Evolutionary conservation across 805 yeast species (phyloP).

Genomic region (Torulaspora delbrueckii): DNA sequence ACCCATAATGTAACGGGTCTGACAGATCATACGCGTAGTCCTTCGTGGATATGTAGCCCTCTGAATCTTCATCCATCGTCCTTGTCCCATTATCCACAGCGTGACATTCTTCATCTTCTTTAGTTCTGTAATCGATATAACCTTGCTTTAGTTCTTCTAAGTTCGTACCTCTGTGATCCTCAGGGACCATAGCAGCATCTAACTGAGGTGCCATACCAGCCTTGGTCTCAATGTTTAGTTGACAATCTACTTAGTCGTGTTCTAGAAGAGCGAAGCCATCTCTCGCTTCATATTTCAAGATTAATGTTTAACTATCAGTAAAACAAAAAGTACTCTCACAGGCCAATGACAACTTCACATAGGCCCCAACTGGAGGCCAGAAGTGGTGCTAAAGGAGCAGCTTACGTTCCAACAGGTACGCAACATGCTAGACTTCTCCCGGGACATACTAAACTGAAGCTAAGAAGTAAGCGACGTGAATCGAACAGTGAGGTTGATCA

Average conservation of each 20-base stretch:
- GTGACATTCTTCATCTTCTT: conserved; percentile 15
- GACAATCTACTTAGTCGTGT: neutral
- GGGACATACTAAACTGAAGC: conserved; percentile 51
- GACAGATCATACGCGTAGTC: conserved; percentile 76
- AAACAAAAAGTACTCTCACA: neutral
- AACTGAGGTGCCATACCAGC: neutral
- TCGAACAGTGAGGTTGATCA: conserved; percentile 13
- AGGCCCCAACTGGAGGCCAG: conserved; percentile 66
- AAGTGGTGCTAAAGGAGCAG: conserved; percentile 44
- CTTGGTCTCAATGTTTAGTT: neutral
- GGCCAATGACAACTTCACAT: conserved; percentile 62
- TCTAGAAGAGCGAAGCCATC: neutral
- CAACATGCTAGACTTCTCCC: conserved; percentile 52
- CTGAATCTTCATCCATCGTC: conserved; percentile 11
- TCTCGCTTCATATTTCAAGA: neutral
- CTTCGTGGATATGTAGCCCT: conserved; percentile 48
- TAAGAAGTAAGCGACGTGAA: conserved; percentile 28
- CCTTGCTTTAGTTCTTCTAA: neutral
- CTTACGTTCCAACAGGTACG: conserved; percentile 41
- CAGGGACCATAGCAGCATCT: neutral
- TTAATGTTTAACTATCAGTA: neutral
- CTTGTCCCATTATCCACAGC: conserved; percentile 8
- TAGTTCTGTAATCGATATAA: conserved; percentile 8
- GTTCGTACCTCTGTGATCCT: neutral
- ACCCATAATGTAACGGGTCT: conserved; percentile 71